Conservation (phyloP, 2,329 filamentous ascomycete genomes). For the Aspergillus phoenicis region DNA sequence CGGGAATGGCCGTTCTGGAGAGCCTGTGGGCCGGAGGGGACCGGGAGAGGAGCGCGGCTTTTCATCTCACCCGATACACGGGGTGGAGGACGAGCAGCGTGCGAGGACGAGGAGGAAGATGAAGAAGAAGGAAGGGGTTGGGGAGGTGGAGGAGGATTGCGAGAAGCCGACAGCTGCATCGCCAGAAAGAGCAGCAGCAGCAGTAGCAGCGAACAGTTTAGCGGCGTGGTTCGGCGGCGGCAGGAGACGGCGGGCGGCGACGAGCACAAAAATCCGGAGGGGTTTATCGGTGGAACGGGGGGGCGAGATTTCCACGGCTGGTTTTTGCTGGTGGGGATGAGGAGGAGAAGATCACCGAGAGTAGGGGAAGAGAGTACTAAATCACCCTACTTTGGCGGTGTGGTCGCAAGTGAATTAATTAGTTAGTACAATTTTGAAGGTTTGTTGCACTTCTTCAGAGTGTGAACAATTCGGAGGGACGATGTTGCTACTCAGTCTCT, state of each 20-base stretch:
- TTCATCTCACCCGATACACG: constrained; percentile 42
- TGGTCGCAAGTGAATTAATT: no score
- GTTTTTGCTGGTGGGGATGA: constrained; percentile 10
- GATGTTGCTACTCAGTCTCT: no score
- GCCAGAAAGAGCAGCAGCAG: constrained; percentile 12
- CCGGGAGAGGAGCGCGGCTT: constrained; percentile 44
- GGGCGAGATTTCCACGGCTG: constrained; percentile 15
- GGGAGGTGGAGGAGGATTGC: constrained; percentile 21
- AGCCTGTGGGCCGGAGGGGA: constrained; percentile 36
- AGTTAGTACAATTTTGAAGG: no score
- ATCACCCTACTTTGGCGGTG: no score
- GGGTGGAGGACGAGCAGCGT: constrained; percentile 30
- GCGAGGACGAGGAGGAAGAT: constrained; percentile 21
- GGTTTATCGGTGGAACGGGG: constrained; percentile 22
- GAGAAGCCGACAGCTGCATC: constrained; percentile 29
- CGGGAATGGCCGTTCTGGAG: constrained; percentile 47
- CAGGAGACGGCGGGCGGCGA: not conserved
- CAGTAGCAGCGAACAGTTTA: not conserved
- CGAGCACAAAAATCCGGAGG: constrained; percentile 26
- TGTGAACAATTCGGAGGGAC: no score
- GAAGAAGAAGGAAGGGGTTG: constrained; percentile 23
- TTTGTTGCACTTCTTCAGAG: no score
- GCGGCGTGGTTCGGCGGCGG: not conserved
- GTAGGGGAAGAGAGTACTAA: not conserved
- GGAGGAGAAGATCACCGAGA: constrained; percentile 1